Conservation (phyloP, 2,329 filamentous ascomycete genomes). For the Coleophoma cylindrospora region DNA sequence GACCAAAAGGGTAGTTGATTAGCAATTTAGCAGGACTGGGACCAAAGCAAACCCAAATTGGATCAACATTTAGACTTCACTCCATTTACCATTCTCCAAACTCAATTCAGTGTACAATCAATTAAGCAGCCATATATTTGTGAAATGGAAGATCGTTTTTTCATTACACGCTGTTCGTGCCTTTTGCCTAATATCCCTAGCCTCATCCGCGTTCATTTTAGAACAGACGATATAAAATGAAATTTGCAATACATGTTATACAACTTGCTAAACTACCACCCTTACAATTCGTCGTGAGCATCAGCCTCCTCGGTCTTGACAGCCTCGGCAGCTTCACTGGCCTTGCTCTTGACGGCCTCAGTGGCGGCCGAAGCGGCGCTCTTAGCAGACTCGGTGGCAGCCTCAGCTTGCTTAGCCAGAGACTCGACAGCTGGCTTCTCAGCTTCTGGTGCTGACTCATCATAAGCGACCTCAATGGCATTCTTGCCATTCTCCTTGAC, state of each 20-base stretch:
- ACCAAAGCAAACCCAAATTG: too few species aligned
- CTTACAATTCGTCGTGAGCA: conserved; percentile 74
- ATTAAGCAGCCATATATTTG: background rate
- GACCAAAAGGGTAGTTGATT: too few species aligned
- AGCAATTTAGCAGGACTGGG: too few species aligned
- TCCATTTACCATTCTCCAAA: too few species aligned
- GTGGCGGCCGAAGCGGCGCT: conserved; percentile 40
- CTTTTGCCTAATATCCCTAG: conserved; percentile 1
- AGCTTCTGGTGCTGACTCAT: conserved; percentile 50
- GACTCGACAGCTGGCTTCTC: conserved; percentile 30
- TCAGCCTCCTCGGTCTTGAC: conserved; percentile 23
- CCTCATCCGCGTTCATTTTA: conserved; percentile 2
- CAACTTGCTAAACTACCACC: conserved; percentile 5
- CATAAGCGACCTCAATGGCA: conserved; percentile 62
- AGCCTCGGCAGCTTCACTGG: conserved; percentile 39
- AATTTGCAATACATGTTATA: conserved; percentile 6
- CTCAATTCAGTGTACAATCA: too few species aligned
- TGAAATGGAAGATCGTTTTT: background rate
- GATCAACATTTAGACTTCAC: too few species aligned
- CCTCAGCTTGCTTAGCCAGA: conserved; percentile 31
- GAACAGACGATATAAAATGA: conserved; percentile 20
- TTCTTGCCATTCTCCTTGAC: conserved; percentile 93
- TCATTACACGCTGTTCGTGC: background rate
- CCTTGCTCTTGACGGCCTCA: conserved; percentile 41
- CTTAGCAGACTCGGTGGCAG: conserved; percentile 29